These are phyloP conservation scores for Sisymbrium irio DNA, from an alignment of 345 rosid genomes.

Conservation along the genomic window DNA sequence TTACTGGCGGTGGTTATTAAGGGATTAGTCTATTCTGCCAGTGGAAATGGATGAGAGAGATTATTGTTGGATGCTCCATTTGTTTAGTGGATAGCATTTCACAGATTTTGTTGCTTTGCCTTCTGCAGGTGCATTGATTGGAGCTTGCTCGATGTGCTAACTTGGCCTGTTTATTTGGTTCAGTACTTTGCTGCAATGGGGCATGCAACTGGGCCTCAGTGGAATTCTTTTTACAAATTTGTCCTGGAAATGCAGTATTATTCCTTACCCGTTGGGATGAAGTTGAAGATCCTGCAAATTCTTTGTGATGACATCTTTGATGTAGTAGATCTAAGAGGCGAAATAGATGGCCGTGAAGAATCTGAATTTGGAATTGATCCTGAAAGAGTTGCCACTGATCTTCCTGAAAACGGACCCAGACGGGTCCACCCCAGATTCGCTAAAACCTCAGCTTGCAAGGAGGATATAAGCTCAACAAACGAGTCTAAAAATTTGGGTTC, in stretches of 20 bases:
- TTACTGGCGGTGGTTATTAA: background rate
- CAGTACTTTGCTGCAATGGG: constrained; percentile 53
- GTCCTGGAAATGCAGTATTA: constrained; percentile 60
- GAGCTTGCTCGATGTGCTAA: constrained; percentile 78
- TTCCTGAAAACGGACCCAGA: constrained; percentile 54
- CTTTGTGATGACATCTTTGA: constrained; percentile 79
- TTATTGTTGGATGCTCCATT: background rate
- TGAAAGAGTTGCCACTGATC: constrained; percentile 42
- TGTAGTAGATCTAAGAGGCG: constrained; percentile 58
- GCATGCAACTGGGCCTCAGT: constrained; percentile 49
- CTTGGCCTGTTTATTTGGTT: constrained; percentile 52
- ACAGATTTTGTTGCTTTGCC: constrained; percentile 18
- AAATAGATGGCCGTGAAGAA: constrained; percentile 63
- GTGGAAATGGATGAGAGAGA: background rate
- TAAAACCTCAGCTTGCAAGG: constrained; percentile 64
- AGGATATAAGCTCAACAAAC: constrained; percentile 44
- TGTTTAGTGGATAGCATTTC: constrained; percentile 2
- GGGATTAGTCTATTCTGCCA: too few species aligned
- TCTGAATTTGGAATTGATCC: constrained; percentile 73
- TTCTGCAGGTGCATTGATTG: constrained; percentile 69
- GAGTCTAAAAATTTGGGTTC: constrained; percentile 34
- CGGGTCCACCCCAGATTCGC: constrained; percentile 67
- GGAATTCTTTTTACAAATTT: constrained; percentile 58
- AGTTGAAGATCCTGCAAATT: constrained; percentile 73
- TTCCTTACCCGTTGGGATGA: constrained; percentile 53